Evolutionary conservation across 2,329 filamentous ascomycete species (phyloP).

Genomic region (Phoma sp.): DNA sequence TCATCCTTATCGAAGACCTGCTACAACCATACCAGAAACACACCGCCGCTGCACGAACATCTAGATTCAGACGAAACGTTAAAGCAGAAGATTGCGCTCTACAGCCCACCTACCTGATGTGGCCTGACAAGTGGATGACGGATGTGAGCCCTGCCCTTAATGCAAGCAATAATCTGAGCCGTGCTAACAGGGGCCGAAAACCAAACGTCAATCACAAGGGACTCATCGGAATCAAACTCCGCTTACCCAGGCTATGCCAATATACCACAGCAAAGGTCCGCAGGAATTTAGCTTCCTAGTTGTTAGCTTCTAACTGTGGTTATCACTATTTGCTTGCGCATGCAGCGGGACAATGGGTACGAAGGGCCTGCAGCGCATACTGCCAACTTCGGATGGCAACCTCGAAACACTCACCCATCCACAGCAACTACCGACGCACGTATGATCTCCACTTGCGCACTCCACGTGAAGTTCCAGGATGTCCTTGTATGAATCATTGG

Average conservation of each 20-base stretch:
- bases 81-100: slow-evolving; percentile 7
- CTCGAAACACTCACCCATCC: not conserved
- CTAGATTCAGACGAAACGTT: not conserved
- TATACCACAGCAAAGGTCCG: not conserved
- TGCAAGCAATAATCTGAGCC: slow-evolving; percentile 4
- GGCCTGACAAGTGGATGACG: slow-evolving; percentile 9
- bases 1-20: not conserved
- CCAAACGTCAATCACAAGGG: not conserved
- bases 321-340: not conserved
- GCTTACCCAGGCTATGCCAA: too few species aligned
- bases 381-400: not conserved
- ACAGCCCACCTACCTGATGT: slow-evolving; percentile 9
- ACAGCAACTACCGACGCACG: slow-evolving; percentile 1
- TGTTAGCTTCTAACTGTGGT: not conserved
- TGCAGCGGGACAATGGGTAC: too few species aligned
- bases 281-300: not conserved
- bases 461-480: slow-evolving; percentile 7
- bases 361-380: too few species aligned
- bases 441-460: not conserved
- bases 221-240: too few species aligned
- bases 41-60: not conserved
- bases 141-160: slow-evolving; percentile 2
- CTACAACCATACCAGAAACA: slow-evolving; percentile 1
- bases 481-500: slow-evolving; percentile 2
- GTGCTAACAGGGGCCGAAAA: not conserved